Evolutionary conservation across 2,329 filamentous ascomycete genomes (phyloP), one percentile per base, ranked within the genome.

Genomic region (Penicillium frequentans): DNA sequence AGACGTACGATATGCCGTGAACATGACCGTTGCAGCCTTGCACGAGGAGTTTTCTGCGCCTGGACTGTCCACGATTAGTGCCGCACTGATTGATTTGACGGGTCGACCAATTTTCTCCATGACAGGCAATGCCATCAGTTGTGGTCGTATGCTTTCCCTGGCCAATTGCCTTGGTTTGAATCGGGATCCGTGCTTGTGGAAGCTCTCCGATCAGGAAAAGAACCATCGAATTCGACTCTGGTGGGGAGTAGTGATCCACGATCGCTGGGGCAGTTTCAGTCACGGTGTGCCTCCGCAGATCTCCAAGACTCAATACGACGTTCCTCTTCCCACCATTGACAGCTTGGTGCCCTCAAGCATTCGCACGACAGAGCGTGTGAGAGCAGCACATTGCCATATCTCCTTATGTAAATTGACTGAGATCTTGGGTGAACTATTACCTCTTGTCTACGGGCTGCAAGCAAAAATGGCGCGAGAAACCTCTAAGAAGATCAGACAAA

Each of bases 1-100:
- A 0, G 84, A 88, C 64, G 76, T 79, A 42, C 80, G 84, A 45
- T 87, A 85, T 66, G 81, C 84, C 9, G 86, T 86, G 79, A 87
- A 87, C 56, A 78, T 86, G 56, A 84, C 84, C 7, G 83, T 81
- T 21, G 83, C 84, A 52, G 83, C 84, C 1, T 74, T 86, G 3
- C 84, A 86, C 60, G 84, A 87, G 56, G 80, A 86, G 7, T 80
- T 84, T 49, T 77, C 84, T 1, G 82, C 82, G 0, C 85, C 84
- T 0, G 82, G 84, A 1, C 73, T 87, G 44, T 83, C 84, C 1
- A 84, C 84, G 0, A 79, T 88, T 24, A 78, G 81, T 23, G 81
- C 84, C 2, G 80, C 84, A 5, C 68, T 87, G 9, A 75, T 88
- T 10, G 85, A 88, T 62, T 72, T 87, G 2, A 82, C 81, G 1